Percentiles rank a stretch among this genome's conserved stretches.
These are phyloP conservation scores for Leucocoprinus birnbaumii DNA, from an alignment of 768 basidiomycete species.

Conservation along the genomic window DNA sequence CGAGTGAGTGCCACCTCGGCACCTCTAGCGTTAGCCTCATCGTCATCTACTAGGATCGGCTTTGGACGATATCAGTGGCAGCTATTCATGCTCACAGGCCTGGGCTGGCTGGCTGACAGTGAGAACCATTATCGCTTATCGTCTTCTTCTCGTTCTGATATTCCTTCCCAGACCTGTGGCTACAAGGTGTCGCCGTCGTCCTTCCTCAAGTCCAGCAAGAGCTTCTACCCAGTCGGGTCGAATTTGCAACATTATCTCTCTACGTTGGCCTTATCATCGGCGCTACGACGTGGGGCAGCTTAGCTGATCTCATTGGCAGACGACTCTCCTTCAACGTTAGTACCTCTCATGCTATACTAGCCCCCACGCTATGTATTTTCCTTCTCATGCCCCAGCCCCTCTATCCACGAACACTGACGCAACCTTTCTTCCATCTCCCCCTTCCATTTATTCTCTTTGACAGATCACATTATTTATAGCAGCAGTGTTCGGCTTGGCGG, in stretches of 20 bases:
- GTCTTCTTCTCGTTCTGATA: neutral
- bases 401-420: neutral
- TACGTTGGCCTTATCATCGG: constrained; percentile 49
- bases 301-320: constrained; percentile 29
- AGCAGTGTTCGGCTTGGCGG: constrained; percentile 61
- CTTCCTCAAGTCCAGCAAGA: constrained; percentile 41
- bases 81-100: constrained; percentile 42
- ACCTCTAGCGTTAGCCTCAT: neutral
- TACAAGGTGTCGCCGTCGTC: constrained; percentile 45
- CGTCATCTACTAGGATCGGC: constrained; percentile 33
- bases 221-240: constrained; percentile 37
- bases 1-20: constrained; percentile 27
- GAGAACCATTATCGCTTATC: constrained; percentile 12
- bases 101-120: constrained; percentile 53
- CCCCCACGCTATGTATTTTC: neutral
- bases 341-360: neutral
- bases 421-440: neutral
- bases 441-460: neutral
- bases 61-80: constrained; percentile 49
- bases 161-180: constrained; percentile 33
- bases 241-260: constrained; percentile 43
- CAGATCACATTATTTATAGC: constrained; percentile 70
- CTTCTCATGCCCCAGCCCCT: neutral
- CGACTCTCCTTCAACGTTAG: constrained; percentile 40
- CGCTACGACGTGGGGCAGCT: constrained; percentile 41